A percentile compares a stretch with the other conserved stretches of the same genome.
These are phyloP conservation scores for Viola pubescens DNA, from an alignment of 441 rosid genomes.

Conservation along the genomic window DNA sequence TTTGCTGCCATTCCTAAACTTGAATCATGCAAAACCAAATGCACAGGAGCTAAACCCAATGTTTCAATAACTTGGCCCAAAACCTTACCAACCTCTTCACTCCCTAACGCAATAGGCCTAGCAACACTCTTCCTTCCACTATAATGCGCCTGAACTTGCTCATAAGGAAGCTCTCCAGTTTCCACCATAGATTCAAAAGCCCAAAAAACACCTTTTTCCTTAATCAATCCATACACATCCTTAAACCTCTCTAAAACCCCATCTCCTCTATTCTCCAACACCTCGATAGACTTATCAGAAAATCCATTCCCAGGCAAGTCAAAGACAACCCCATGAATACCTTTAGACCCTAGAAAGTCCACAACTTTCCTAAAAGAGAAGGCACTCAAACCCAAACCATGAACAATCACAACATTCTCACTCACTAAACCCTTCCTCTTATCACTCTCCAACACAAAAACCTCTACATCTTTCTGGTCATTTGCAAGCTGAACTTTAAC, in stretches of 20 bases:
- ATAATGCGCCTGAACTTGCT: constrained; percentile 38
- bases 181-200: constrained; percentile 91
- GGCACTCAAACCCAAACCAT: constrained; percentile 81
- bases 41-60: constrained; percentile 68
- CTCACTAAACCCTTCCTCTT: constrained; percentile 12
- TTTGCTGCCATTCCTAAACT: constrained; percentile 60
- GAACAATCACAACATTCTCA: constrained; percentile 60
- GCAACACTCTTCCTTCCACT: constrained; percentile 32
- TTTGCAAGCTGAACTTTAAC: constrained; percentile 53
- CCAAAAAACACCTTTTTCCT: constrained; percentile 83
- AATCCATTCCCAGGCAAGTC: constrained; percentile 94
- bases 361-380: constrained; percentile 51
- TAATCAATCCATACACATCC: constrained; percentile 60
- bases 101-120: constrained; percentile 49
- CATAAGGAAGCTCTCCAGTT: constrained; percentile 85
- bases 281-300: constrained; percentile 65
- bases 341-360: constrained; percentile 49
- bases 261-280: constrained; percentile 42
- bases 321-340: constrained; percentile 50
- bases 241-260: constrained; percentile 52
- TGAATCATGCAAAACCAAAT: constrained; percentile 87
- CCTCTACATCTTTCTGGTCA: constrained; percentile 44
- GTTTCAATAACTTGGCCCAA: constrained; percentile 66
- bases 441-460: constrained; percentile 52
- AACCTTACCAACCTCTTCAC: constrained; percentile 64